Evolutionary conservation across 2,329 filamentous ascomycete genomes (phyloP), one percentile per base, ranked within the genome.

Genomic region (Gremmenia infestans): DNA sequence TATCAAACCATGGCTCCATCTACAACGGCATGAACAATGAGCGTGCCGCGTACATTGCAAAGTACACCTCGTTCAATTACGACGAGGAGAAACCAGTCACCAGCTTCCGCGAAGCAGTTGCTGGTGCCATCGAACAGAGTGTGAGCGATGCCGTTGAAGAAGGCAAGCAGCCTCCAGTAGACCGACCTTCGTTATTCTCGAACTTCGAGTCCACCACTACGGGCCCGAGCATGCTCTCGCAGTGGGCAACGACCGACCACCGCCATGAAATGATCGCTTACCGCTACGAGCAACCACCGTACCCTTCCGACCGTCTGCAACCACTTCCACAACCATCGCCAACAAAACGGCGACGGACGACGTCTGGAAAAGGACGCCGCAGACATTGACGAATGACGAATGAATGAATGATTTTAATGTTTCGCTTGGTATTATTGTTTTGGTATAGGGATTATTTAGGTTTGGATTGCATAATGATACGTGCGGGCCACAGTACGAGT

Each of bases 11-110:
- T 28, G 53, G 48, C 1, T 56, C 50, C 3, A 46, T 55, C 39
- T 51, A 55, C 50, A 35, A 53, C 48, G 50, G 51, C 48, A 35
- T 45, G 7, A 56, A 49, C 42, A 53, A 54, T n/a, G 42, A 49
- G n/a, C 46, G 36, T 43, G 55, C 47, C 12, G 35, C 47, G n/a
- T 42, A 25, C 32, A 28, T 47, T 25, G 17, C 43, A 5, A 47
- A 47, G 28, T 46, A 47, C 35, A 40, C 46, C n/a, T 46, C 48
- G 9, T 28, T n/a, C 14, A 19, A 40, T 37, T 22, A 36, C 43
- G 42, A 46, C 6, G 46, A 50, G 11, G 22, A 50, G 15, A 5
- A 25, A 47, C 25, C 50, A 52, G 42, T 19, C 40, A 47, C 36
- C 40, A 47, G 47, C 46, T 15, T 11, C 32, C 22, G 22, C 37